phyloP scores from a whole-genome alignment of 495 filamentous ascomycete species.

The Podospora didyma region DNA sequence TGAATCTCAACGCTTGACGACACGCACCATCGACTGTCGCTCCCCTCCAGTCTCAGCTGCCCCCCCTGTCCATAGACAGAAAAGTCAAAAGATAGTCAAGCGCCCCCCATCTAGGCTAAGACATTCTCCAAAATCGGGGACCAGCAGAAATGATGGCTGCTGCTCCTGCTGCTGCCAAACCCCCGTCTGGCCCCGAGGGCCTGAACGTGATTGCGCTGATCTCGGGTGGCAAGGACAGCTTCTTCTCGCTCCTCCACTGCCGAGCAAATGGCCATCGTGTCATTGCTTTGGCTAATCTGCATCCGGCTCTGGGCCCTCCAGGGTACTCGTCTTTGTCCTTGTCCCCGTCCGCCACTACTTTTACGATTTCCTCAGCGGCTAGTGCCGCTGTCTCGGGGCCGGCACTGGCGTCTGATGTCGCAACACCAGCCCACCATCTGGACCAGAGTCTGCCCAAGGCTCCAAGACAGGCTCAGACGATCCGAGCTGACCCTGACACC shows the following conservation, averaged over 20 bases:
- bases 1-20: too few relatives aligned
- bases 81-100: too few relatives aligned
- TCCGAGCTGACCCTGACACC: not conserved
- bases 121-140: too few relatives aligned
- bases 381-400: constrained; percentile 13
- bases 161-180: not conserved
- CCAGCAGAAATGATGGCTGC: too few relatives aligned
- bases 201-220: constrained; percentile 88
- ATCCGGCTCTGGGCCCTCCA: constrained; percentile 46
- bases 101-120: too few relatives aligned
- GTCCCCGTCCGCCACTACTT: not conserved
- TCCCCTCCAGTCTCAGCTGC: too few relatives aligned
- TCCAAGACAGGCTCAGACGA: not conserved
- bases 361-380: constrained; percentile 7
- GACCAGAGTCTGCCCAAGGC: not conserved
- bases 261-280: constrained; percentile 78
- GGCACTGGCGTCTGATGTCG: not conserved
- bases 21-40: too few relatives aligned
- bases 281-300: constrained; percentile 84
- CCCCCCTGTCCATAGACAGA: too few relatives aligned
- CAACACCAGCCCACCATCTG: not conserved
- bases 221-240: constrained; percentile 95
- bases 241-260: constrained; percentile 90
- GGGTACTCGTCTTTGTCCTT: not conserved
- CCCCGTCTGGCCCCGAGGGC: not conserved